Evolutionary conservation across 1,284 basidiomycete species (phyloP).

Genomic region (Puccinia coronata): DNA sequence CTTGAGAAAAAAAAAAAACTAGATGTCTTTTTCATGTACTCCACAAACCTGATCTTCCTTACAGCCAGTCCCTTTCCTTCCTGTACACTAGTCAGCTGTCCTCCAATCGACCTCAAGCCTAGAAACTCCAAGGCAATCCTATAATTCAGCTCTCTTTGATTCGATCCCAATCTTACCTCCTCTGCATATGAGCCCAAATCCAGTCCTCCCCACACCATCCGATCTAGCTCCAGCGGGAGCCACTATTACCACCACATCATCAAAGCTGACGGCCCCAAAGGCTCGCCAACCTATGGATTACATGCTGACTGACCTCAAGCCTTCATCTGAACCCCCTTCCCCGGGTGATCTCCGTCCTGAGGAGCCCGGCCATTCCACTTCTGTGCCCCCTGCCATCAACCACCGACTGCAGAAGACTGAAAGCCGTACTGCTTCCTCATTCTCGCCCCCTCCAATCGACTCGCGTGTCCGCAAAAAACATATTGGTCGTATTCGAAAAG

Average conservation of each 20-base stretch:
- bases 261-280: conserved; percentile 27
- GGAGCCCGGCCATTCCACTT: not conserved
- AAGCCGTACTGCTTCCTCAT: not conserved
- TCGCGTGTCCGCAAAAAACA: conserved; percentile 29
- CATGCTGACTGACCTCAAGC: not conserved
- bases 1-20: not conserved
- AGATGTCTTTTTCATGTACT: not conserved
- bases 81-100: conserved; percentile 24
- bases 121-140: conserved; percentile 36
- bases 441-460: conserved; percentile 10
- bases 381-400: not conserved
- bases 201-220: not conserved
- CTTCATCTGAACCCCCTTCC: not conserved
- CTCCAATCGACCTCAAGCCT: conserved; percentile 34
- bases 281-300: conserved; percentile 37
- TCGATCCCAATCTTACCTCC: conserved; percentile 41
- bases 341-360: not conserved
- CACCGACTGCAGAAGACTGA: not conserved
- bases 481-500: conserved; percentile 33
- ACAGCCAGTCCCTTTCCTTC: conserved; percentile 19
- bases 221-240: conserved; percentile 1
- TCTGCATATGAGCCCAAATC: conserved; percentile 5
- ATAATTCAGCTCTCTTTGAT: conserved; percentile 37
- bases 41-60: conserved; percentile 25
- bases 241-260: not conserved